Conservation (phyloP, 148 eudicot species). For the Oxyria digyna region DNA sequence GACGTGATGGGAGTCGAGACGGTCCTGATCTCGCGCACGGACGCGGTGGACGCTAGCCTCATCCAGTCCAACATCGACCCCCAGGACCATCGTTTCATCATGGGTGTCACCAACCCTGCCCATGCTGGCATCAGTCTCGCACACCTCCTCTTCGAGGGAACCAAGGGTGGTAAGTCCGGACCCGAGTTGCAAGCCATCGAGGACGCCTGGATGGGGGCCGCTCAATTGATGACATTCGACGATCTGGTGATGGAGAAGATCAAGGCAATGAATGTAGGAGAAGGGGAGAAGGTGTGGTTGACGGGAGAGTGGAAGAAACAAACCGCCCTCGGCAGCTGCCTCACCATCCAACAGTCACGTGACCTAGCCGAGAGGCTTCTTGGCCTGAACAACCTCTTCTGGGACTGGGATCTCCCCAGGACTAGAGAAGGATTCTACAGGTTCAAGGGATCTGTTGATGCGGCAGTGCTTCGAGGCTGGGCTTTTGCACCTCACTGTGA, state of each 20-base stretch:
- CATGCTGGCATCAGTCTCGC: conserved; percentile 45
- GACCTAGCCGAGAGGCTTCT: conserved; percentile 31
- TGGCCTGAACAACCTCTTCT: conserved; percentile 43
- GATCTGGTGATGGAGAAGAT: conserved; percentile 41
- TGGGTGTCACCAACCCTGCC: conserved; percentile 51
- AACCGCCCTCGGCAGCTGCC: conserved; percentile 37
- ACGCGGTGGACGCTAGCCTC: conserved; percentile 55
- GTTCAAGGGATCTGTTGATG: conserved; percentile 57
- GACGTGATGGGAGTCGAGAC: conserved; percentile 76
- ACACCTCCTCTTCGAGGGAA: conserved; percentile 31
- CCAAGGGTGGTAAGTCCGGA: conserved; percentile 43
- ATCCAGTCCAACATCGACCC: conserved; percentile 63
- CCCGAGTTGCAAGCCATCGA: conserved; percentile 58
- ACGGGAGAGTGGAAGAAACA: conserved; percentile 42
- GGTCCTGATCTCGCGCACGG: conserved; percentile 58
- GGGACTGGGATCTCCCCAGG: conserved; percentile 76
- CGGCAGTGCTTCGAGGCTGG: conserved; percentile 68
- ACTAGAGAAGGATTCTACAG: conserved; percentile 79
- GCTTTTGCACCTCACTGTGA: conserved; percentile 48
- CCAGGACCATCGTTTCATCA: conserved; percentile 61
- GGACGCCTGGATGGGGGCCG: conserved; percentile 47
- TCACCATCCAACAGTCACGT: conserved; percentile 37
- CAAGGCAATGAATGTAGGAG: conserved; percentile 24
- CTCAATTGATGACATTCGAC: conserved; percentile 50
- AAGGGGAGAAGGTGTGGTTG: conserved; percentile 43